A percentile compares a stretch with the other conserved stretches of the same genome.
Conservation (phyloP, 352 stramenopile species). For the Globisporangium polare region DNA sequence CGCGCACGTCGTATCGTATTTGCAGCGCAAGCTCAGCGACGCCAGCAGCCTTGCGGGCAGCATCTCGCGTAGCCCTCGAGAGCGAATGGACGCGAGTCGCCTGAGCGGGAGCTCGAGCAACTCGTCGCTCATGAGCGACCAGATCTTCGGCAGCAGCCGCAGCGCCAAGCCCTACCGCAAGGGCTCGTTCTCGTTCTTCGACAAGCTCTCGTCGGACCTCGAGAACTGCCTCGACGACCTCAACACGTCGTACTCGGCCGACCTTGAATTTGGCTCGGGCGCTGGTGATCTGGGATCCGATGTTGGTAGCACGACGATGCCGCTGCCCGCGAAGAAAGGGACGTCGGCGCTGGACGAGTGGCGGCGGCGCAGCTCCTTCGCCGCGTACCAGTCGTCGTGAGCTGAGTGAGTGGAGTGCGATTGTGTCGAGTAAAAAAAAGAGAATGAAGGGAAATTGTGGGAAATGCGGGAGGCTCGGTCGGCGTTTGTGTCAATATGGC, state of each 20-base stretch:
- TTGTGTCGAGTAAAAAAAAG: background rate
- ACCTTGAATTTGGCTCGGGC: conserved; percentile 13
- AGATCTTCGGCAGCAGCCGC: conserved; percentile 35
- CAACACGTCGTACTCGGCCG: conserved; percentile 35
- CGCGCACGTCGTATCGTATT: conserved; percentile 82
- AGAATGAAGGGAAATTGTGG: background rate
- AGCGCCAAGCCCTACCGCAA: conserved; percentile 49
- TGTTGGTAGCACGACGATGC: conserved; percentile 14
- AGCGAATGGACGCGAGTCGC: conserved; percentile 28
- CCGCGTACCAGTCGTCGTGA: conserved; percentile 6
- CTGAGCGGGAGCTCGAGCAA: conserved; percentile 72
- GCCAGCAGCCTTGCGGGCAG: conserved; percentile 67
- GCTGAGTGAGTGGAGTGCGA: background rate
- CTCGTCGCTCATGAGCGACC: conserved; percentile 47
- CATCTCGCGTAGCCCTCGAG: conserved; percentile 51
- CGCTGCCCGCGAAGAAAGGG: conserved; percentile 8
- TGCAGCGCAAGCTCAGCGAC: conserved; percentile 83
- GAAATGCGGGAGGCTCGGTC: background rate
- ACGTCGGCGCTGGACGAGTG: conserved; percentile 14
- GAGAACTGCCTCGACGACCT: conserved; percentile 54
- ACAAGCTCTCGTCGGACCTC: conserved; percentile 76
- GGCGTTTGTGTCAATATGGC: background rate
- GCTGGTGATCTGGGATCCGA: background rate
- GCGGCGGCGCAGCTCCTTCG: conserved; percentile 15
- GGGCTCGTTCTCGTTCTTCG: conserved; percentile 86